Evolutionary conservation across 768 basidiomycete species (phyloP).

Genomic region (Rossbeevera mucosa): DNA sequence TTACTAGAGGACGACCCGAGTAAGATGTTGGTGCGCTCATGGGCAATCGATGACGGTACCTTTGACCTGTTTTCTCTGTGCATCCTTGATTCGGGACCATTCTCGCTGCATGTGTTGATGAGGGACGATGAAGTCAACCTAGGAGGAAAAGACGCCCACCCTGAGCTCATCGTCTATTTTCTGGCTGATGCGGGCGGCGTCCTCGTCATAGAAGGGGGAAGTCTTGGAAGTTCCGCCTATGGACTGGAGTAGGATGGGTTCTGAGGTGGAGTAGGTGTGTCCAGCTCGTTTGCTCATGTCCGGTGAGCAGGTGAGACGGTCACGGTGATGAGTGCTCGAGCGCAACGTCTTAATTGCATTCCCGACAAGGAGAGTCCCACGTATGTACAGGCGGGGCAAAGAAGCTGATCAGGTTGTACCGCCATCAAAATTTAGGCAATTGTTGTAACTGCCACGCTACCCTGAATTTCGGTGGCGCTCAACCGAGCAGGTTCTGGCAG

Average conservation of each 20-base stretch:
- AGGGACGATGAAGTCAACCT: not conserved
- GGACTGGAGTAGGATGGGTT: conserved; percentile 31
- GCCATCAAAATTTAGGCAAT: conserved; percentile 30
- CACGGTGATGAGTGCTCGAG: conserved; percentile 15
- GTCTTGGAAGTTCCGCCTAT: conserved; percentile 27
- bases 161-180: conserved; percentile 55
- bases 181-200: conserved; percentile 45
- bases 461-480: conserved; percentile 12
- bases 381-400: conserved; percentile 34
- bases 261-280: conserved; percentile 28
- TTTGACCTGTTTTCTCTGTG: conserved; percentile 48
- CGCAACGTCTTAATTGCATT: conserved; percentile 28
- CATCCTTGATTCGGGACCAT: conserved; percentile 41
- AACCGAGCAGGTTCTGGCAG: conserved; percentile 5
- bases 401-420: conserved; percentile 30
- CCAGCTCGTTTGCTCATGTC: conserved; percentile 28
- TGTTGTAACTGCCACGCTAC: conserved; percentile 12
- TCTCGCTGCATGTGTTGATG: conserved; percentile 41
- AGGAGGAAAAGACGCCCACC: conserved; percentile 29
- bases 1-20: conserved; percentile 38
- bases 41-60: conserved; percentile 30
- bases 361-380: conserved; percentile 31
- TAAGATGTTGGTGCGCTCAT: conserved; percentile 2
- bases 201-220: conserved; percentile 37
- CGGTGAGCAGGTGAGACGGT: conserved; percentile 10